Conservation (phyloP, 176 grass and related monocot species). For the Ensete ventricosum region DNA sequence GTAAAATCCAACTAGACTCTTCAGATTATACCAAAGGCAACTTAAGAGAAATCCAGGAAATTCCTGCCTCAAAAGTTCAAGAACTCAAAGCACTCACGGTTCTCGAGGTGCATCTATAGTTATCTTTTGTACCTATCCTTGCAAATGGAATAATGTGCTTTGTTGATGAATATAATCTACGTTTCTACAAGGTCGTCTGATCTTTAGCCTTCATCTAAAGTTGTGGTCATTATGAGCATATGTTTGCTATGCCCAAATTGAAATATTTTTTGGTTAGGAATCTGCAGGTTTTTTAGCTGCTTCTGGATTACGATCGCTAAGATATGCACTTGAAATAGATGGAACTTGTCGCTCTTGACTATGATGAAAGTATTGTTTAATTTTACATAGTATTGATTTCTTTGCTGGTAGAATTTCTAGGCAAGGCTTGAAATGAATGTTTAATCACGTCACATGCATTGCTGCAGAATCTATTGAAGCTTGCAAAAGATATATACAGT, state of each 20-base stretch:
- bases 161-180: background rate
- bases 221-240: background rate
- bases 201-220: background rate
- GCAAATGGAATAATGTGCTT: too few species aligned
- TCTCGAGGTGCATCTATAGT: conserved; percentile 32
- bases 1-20: conserved; percentile 17
- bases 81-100: conserved; percentile 32
- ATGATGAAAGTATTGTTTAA: conserved; percentile 31
- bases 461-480: conserved; percentile 43
- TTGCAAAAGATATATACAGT: conserved; percentile 40
- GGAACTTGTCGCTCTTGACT: conserved; percentile 41
- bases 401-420: background rate
- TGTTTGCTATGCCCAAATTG: background rate
- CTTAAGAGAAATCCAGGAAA: background rate
- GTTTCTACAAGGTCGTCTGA: background rate
- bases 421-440: conserved; percentile 8
- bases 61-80: background rate
- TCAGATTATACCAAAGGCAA: background rate
- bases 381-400: conserved; percentile 5
- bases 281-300: conserved; percentile 46
- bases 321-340: conserved; percentile 50
- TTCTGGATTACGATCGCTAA: conserved; percentile 40
- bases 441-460: background rate
- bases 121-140: background rate
- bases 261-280: conserved; percentile 9